Base-by-base conservation (phyloP, 129 eudicot genomes). In the Helianthus tuberosus region DNA sequence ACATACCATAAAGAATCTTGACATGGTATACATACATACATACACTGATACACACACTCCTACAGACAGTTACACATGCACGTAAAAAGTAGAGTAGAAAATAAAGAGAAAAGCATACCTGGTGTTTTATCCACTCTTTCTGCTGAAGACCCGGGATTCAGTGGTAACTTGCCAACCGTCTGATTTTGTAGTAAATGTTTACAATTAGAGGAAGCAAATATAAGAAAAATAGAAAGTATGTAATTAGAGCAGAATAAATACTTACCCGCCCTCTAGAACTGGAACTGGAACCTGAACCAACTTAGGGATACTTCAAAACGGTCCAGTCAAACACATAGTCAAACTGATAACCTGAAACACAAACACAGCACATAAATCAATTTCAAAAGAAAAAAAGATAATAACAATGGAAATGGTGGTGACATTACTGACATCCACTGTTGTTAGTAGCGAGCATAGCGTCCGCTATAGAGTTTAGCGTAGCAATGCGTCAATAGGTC, bases 241-340 rank as follows among this genome's bases (percentile, higher is more conserved):
- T 16, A 39, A 20, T 20, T 20, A 47, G 53, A 75, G 11, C 59
- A 35, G 58, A 71, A 77, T 12, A 59, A 79, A 80, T 11, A 80
- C 89, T 64, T 35, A 88, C 96, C 83, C 87, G 23, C 81, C 71
- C 83, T 76, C 87, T 27, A 27, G 32, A 27, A 27, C 88, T 83
- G 48, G 91, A 85, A 80, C 89, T 81, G 68, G 94, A 88, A 59
- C 89, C 89, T 72, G 96, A 85, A 59, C 91, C 88, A 68, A 84
- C 75, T 75, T 90, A 91, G 36, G 96, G 96, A 82, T 90, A 90
- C 85, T 90, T 88, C 83, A 90, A 74, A 16, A 83, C 75, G 27
- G 96, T 90, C 96, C 93, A 90, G 86, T 87, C 96, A 69, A 87
- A 89, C 11, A 90, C 91, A 87, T 87, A 87, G 84, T 90, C 96